Evolutionary conservation across 2,329 filamentous ascomycete genomes (phyloP).

Genomic region (Pseudogymnoascus sp.): DNA sequence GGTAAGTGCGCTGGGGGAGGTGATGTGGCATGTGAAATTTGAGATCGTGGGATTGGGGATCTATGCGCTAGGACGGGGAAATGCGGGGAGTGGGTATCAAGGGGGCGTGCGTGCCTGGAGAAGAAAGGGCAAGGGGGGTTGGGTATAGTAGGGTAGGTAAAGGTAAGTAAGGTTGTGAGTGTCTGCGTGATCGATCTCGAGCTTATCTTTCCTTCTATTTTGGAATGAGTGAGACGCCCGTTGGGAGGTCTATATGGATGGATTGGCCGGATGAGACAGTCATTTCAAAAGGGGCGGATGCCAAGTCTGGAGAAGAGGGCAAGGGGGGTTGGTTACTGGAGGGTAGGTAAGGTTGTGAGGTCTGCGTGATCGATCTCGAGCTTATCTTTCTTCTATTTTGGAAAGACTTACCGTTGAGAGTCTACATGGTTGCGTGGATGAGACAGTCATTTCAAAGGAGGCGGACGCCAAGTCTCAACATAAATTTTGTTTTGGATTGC

Average conservation of each 20-base stretch:
- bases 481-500: constrained; percentile 7
- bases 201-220: neutral
- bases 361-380: neutral
- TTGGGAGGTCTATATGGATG: neutral
- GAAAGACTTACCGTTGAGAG: neutral
- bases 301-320: neutral
- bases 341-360: too few species aligned
- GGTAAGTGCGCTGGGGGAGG: neutral
- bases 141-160: too few species aligned
- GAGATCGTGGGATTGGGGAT: neutral
- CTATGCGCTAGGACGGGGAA: neutral
- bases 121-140: too few species aligned
- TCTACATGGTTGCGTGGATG: neutral
- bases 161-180: too few species aligned
- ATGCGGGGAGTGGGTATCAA: neutral
- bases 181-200: neutral
- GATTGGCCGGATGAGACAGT: neutral
- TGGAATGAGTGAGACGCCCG: neutral
- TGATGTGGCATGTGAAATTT: neutral
- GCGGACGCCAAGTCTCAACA: neutral
- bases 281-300: neutral
- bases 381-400: neutral
- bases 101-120: neutral
- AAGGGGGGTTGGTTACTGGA: too few species aligned
- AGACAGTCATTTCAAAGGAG: neutral